Base-by-base conservation (phyloP, 768 basidiomycete genomes). In the Termitomyces bulborhizus region DNA sequence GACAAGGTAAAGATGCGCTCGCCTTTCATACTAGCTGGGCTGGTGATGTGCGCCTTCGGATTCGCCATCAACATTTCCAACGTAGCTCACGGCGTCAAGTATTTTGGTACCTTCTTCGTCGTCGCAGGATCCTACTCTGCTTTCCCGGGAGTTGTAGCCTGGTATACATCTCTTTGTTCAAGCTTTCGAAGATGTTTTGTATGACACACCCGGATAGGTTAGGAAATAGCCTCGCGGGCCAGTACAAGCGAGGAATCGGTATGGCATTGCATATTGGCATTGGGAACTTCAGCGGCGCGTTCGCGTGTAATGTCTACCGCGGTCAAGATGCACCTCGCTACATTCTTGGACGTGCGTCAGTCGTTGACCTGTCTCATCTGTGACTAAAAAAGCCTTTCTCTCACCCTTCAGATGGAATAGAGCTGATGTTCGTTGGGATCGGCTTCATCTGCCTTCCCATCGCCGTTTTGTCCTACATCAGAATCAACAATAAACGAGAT, bases 261-360 rank as follows among this genome's bases (percentile, higher is more conserved):
- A 81, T 88, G 77, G 85, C 84, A 0, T 51, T 87, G 26, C 82
- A 87, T n/a, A 82, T 86, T 27, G 82, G 83, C 6, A 74, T 86
- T 18, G 85, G 84, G 0, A 85, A 86, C 62, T 80, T 87, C 57
- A 70, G 78, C 27, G 86, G 85, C 1, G 82, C 81, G 0, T 81
- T 88, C 51, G 80, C 85, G 2, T 74, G 76, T 6, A 86, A 83
- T 58, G 79, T 88, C 6, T 89, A 81, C 63, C 75, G 84, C 13
- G 58, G 77, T 0, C 71, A 74, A 57, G 86, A 88, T 62, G 69
- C 72, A 4, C 86, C 87, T 2, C 76, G 82, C 3, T 88, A 78
- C 61, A 67, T 81, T 39, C 61, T 85, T 42, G 86, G 87, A 24
- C 82, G 86, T 87, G 62, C 60, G 83, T 76, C 31, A 34, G n/a